Base-by-base conservation (phyloP, 225 moss, liverwort and hornwort genomes). In the Straminergon stramineum region DNA sequence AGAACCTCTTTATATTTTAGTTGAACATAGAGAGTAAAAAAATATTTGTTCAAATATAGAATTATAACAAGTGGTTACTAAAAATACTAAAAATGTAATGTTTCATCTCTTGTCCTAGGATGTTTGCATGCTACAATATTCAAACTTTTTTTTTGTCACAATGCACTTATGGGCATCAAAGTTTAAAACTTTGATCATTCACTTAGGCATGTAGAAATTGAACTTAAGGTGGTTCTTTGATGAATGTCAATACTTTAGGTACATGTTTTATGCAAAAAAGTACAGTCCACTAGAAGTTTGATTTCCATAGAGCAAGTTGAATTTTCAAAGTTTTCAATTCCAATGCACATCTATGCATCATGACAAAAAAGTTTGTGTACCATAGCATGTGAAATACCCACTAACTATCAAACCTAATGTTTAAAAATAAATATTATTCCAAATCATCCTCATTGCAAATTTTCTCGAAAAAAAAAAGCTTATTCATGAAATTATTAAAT, bases 151-250 rank as follows among this genome's bases (percentile, higher is more conserved):
- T 53, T 24, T 15, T 56, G 6, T 37, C 9, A 37, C 10, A 56
- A 37, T 56, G 23, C 56, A 37, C 6, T 3, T 10, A 56, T 37
- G 13, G 9, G 8, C 13, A 55, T 5, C 0, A 6, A 2, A 56
- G 10, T 56, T 37, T 11, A 56, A 55, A 35, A 15, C 9, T 23
- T 78, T 37, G 37, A 56, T 37, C 7, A 15, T 24, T 37, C 21
- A 37, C 6, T 2, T 56, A 15, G 3, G 13, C 1, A 53, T 53
- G 22, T 23, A 37, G 9, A 79, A 79, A 37, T 24, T 24, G 9
- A 79, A 56, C 6, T 15, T 56, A 0, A 24, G 1, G 0, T 23
- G 0, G 0, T 23, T 37, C 37, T 78, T 32, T 15, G 0, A 24
- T 78, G 9, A 78, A 37, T 56, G 5, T 37, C 3, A 4, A 2